phyloP scores from a whole-genome alignment of 1,284 basidiomycete genomes.

The Cryptococcus sp. region DNA sequence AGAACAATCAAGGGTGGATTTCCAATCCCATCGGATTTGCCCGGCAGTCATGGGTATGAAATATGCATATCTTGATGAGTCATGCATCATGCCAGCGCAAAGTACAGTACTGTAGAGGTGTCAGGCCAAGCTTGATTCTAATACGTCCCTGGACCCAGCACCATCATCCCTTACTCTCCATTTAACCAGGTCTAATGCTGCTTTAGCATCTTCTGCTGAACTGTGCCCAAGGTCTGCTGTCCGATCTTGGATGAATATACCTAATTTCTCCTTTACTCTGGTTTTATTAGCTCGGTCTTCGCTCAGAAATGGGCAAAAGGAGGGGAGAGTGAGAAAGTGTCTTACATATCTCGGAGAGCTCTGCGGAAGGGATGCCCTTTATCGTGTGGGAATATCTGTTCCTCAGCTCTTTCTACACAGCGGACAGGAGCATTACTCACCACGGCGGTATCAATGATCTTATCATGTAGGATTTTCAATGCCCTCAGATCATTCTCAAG shows the following conservation, averaged over 20 bases:
- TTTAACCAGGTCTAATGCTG: constrained; percentile 74
- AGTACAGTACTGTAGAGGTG: too few relatives aligned
- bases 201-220: constrained; percentile 74
- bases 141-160: too few relatives aligned
- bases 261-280: constrained; percentile 71
- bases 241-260: constrained; percentile 69
- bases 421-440: constrained; percentile 23
- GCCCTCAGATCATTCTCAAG: constrained; percentile 88
- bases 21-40: too few relatives aligned
- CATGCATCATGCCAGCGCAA: too few relatives aligned
- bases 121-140: too few relatives aligned
- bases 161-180: constrained; percentile 44
- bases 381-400: constrained; percentile 69
- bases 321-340: constrained; percentile 7
- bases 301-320: not conserved
- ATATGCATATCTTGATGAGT: not conserved
- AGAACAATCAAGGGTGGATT: too few relatives aligned
- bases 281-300: not conserved
- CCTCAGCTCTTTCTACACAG: not conserved
- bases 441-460: constrained; percentile 75
- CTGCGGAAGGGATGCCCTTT: constrained; percentile 72
- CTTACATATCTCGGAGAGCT: constrained; percentile 73
- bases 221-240: constrained; percentile 71
- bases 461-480: constrained; percentile 73
- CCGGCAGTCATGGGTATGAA: too few relatives aligned